Evolutionary conservation across 2,329 filamentous ascomycete species (phyloP).

Genomic region (Bipolaris zeicola): DNA sequence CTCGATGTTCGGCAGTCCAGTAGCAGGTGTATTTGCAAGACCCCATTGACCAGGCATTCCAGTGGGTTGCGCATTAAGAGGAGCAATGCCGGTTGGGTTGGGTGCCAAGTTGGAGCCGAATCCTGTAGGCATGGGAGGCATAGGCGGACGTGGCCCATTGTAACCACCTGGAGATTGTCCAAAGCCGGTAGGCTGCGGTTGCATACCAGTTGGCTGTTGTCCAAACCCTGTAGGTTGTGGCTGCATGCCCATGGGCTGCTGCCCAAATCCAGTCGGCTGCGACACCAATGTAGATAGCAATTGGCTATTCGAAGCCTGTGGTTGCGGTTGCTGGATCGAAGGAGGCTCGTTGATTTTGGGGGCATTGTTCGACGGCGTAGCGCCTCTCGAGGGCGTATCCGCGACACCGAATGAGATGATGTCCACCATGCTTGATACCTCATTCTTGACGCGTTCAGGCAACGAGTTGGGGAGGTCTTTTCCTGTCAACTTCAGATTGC

Average conservation of each 20-base stretch:
- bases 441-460: conserved; percentile 88
- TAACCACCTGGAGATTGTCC: conserved; percentile 79
- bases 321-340: conserved; percentile 57
- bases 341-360: conserved; percentile 71
- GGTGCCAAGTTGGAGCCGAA: conserved; percentile 59
- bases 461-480: conserved; percentile 76
- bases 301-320: conserved; percentile 72
- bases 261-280: conserved; percentile 60
- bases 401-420: conserved; percentile 95
- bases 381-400: conserved; percentile 66
- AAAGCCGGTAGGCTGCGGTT: conserved; percentile 57
- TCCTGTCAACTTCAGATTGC: conserved; percentile 88
- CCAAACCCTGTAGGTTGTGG: conserved; percentile 50
- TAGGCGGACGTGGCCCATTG: conserved; percentile 76
- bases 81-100: conserved; percentile 65
- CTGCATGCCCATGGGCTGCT: conserved; percentile 65
- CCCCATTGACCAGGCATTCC: conserved; percentile 95
- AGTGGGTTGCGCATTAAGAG: conserved; percentile 90
- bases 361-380: conserved; percentile 65
- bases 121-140: conserved; percentile 74
- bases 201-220: conserved; percentile 41
- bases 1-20: conserved; percentile 91
- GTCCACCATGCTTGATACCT: conserved; percentile 99
- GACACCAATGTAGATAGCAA: conserved; percentile 63
- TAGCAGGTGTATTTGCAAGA: conserved; percentile 91